These are phyloP conservation scores for Fusarium heterosporum DNA, from an alignment of 2,329 filamentous ascomycete species.

Conservation along the genomic window DNA sequence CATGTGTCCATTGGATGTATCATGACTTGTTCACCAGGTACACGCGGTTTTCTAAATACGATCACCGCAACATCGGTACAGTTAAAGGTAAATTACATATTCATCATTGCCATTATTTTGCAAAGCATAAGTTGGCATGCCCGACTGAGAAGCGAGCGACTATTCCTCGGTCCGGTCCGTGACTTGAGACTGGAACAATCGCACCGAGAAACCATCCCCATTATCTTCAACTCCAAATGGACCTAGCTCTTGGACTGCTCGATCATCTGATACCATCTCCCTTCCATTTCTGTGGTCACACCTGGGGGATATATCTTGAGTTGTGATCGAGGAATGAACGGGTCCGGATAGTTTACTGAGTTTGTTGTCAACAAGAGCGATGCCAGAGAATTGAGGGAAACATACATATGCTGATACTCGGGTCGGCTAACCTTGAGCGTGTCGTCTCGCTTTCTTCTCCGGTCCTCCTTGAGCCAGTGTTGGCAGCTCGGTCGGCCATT, in stretches of 20 bases:
- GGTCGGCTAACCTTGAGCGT: conserved; percentile 57
- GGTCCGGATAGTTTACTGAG: conserved; percentile 57
- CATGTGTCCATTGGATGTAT: neutral
- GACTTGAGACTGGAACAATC: neutral
- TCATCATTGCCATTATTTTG: neutral
- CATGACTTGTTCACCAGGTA: neutral
- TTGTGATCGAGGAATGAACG: conserved; percentile 55
- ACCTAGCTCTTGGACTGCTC: conserved; percentile 29
- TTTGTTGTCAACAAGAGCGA: conserved; percentile 22
- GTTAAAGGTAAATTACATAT: neutral
- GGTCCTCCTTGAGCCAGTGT: conserved; percentile 52
- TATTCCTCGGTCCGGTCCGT: neutral
- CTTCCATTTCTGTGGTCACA: conserved; percentile 57
- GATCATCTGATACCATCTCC: conserved; percentile 53
- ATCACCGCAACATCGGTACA: neutral
- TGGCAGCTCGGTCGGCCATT: conserved; percentile 40
- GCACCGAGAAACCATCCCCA: neutral
- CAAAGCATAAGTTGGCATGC: neutral
- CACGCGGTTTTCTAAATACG: neutral
- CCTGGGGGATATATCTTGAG: conserved; percentile 53
- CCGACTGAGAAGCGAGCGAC: neutral
- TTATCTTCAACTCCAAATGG: neutral
- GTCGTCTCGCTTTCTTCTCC: conserved; percentile 58
- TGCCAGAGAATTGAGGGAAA: neutral
- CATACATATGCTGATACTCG: conserved; percentile 61